Conservation (phyloP, 192 early-diverging fungal species). For the Hyaloraphidium curvatum region DNA sequence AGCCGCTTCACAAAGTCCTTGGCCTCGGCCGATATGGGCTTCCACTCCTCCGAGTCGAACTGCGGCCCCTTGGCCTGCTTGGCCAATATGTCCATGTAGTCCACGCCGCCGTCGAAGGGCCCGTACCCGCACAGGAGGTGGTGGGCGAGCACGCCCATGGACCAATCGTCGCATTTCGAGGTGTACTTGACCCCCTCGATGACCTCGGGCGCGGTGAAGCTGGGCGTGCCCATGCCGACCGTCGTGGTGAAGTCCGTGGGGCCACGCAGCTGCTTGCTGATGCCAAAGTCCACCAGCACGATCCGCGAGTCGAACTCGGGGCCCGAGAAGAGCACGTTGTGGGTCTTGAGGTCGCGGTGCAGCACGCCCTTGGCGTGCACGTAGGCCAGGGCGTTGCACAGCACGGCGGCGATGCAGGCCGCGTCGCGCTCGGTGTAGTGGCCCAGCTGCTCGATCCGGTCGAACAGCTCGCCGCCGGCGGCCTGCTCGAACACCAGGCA, state of each 20-base stretch:
- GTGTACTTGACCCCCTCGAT: background rate
- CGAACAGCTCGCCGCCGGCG: background rate
- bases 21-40: slow-evolving; percentile 16
- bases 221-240: background rate
- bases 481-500: background rate
- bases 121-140: background rate
- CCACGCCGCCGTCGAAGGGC: background rate
- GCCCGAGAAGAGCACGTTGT: background rate
- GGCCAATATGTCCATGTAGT: background rate
- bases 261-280: background rate
- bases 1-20: slow-evolving; percentile 48
- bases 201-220: background rate
- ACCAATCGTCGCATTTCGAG: background rate
- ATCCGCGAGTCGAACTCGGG: background rate
- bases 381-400: slow-evolving; percentile 1
- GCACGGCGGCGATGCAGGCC: background rate
- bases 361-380: background rate
- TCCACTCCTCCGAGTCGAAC: background rate
- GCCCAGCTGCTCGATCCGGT: background rate
- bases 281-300: slow-evolving; percentile 1
- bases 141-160: background rate
- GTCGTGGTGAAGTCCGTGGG: background rate
- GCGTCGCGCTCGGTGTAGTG: background rate
- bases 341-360: background rate
- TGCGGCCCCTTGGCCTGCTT: background rate